Percentiles rank a stretch among this genome's conserved stretches.
Conservation (phyloP, 2,329 filamentous ascomycete genomes). For the Chrysosporium queenslandicum region DNA sequence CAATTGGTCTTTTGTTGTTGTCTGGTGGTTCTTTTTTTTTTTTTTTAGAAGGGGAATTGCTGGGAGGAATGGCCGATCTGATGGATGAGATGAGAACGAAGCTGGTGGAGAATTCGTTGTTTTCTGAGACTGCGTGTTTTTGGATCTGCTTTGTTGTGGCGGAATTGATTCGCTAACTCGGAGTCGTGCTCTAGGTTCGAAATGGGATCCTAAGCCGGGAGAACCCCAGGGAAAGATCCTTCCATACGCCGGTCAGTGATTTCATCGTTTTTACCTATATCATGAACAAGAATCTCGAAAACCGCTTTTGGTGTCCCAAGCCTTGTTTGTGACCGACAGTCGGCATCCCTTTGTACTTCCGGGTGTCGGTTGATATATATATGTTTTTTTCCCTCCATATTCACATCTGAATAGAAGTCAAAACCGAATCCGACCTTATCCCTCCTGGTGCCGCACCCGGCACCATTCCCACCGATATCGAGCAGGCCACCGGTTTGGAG, state of each 20-base stretch:
- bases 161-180: slow-evolving; percentile 14
- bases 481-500: slow-evolving; percentile 94
- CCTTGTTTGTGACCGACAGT: too few species aligned
- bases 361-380: too few species aligned
- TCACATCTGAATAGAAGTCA: slow-evolving; percentile 60
- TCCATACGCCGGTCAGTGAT: slow-evolving; percentile 36
- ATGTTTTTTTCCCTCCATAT: not conserved
- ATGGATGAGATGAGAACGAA: too few species aligned
- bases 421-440: slow-evolving; percentile 68
- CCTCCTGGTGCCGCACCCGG: slow-evolving; percentile 72
- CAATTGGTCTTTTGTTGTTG: slow-evolving; percentile 12
- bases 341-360: too few species aligned
- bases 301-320: too few species aligned
- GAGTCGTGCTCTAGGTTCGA: slow-evolving; percentile 22
- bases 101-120: too few species aligned
- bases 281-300: too few species aligned
- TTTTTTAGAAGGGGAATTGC: too few species aligned
- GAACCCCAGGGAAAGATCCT: slow-evolving; percentile 35
- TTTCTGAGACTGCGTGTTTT: too few species aligned
- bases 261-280: too few species aligned
- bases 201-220: slow-evolving; percentile 33
- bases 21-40: too few species aligned
- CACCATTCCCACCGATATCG: slow-evolving; percentile 82
- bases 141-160: too few species aligned
- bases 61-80: not conserved